These are phyloP conservation scores for Paecilomyces sp. DNA, from an alignment of 2,329 filamentous ascomycete species.

Conservation along the genomic window DNA sequence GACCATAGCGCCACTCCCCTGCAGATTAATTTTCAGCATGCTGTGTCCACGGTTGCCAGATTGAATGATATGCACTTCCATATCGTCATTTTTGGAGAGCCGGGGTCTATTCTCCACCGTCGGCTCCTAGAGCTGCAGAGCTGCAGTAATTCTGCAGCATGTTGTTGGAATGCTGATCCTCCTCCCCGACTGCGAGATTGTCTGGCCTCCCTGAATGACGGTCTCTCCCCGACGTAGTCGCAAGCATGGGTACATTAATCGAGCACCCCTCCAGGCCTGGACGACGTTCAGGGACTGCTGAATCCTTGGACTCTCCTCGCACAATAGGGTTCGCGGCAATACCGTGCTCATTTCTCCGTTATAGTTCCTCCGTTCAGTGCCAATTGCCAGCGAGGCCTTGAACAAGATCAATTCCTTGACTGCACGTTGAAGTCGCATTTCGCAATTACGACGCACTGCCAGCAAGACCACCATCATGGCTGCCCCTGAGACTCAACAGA, in stretches of 20 bases:
- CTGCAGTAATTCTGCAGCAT: not conserved
- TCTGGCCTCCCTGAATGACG: not conserved
- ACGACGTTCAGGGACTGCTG: not conserved
- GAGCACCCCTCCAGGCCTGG: not conserved
- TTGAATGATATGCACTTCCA: not conserved
- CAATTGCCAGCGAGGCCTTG: not conserved
- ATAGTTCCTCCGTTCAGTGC: not conserved
- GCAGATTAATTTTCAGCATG: not conserved
- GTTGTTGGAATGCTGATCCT: not conserved
- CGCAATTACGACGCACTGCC: not conserved
- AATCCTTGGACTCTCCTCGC: not conserved
- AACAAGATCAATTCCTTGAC: not conserved
- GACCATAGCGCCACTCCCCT: not conserved
- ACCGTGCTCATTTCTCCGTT: not conserved
- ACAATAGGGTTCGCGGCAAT: not conserved
- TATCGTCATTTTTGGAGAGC: not conserved
- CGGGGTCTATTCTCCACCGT: not conserved
- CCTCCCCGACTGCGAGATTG: not conserved
- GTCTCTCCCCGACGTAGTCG: not conserved
- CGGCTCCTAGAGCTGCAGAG: not conserved
- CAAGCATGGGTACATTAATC: not conserved
- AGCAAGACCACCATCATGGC: not conserved
- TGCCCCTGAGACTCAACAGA: not conserved
- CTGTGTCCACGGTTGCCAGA: not conserved
- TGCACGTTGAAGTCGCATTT: not conserved